These are phyloP conservation scores for Rhodotorula sp. DNA, from an alignment of 1,284 basidiomycete species.

Conservation along the genomic window DNA sequence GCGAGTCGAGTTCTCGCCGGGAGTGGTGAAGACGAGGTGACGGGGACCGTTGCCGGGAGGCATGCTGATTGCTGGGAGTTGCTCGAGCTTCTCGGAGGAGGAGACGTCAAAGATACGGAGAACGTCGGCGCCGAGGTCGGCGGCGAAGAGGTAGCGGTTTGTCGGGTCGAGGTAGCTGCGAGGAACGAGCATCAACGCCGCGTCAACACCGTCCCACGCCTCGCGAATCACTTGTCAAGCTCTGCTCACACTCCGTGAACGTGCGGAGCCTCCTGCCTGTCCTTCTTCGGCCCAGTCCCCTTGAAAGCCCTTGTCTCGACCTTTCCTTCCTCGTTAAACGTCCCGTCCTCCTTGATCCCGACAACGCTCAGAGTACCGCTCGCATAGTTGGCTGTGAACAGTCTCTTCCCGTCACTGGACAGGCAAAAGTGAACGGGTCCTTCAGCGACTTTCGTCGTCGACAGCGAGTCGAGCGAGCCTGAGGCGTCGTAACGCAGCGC, in stretches of 20 bases:
- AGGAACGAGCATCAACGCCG: no score
- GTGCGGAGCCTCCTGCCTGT: slow-evolving; percentile 34
- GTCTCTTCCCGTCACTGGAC: not conserved
- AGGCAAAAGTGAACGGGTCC: slow-evolving; percentile 32
- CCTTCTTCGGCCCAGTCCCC: slow-evolving; percentile 26
- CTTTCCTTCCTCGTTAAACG: slow-evolving; percentile 2
- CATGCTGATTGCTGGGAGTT: slow-evolving; percentile 2
- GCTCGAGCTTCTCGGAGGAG: not conserved
- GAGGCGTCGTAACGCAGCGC: slow-evolving; percentile 5
- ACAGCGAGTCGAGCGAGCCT: not conserved
- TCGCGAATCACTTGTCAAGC: no score
- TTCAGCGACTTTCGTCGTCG: not conserved
- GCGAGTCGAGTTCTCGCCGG: not conserved
- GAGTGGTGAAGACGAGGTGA: slow-evolving; percentile 25
- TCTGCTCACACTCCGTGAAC: slow-evolving; percentile 28
- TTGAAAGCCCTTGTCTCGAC: slow-evolving; percentile 9
- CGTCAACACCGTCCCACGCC: not conserved
- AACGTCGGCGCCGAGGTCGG: slow-evolving; percentile 36
- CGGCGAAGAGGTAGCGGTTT: slow-evolving; percentile 20
- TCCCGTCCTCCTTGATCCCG: slow-evolving; percentile 19
- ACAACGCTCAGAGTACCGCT: slow-evolving; percentile 12
- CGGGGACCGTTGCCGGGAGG: slow-evolving; percentile 29
- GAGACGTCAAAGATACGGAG: slow-evolving; percentile 23
- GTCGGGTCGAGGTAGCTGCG: slow-evolving; percentile 32
- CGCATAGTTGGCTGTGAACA: slow-evolving; percentile 33